Conservation (phyloP, 2,329 filamentous ascomycete species). For the Fusarium tricinctum region DNA sequence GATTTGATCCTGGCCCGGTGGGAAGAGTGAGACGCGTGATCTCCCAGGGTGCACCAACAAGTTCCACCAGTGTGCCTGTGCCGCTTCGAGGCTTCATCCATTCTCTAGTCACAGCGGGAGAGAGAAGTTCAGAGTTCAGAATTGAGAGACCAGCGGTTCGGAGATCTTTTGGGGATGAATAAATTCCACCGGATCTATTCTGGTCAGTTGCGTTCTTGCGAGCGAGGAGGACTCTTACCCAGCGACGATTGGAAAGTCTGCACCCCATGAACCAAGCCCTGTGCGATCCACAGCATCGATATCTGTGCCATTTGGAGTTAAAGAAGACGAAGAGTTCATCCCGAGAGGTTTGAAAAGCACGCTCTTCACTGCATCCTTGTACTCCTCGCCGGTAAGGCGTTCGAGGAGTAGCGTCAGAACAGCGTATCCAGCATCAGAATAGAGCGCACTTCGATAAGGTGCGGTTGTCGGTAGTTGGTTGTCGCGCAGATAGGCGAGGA, state of each 20-base stretch:
- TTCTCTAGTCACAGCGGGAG: background rate
- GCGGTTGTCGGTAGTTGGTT: slow-evolving; percentile 22
- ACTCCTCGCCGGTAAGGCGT: slow-evolving; percentile 27
- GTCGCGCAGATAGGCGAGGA: slow-evolving; percentile 30
- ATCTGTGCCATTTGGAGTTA: slow-evolving; percentile 7
- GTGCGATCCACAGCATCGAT: slow-evolving; percentile 31
- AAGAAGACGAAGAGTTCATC: slow-evolving; percentile 17
- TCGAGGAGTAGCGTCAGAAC: slow-evolving; percentile 32
- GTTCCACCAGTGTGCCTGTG: slow-evolving; percentile 35
- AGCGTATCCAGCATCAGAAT: slow-evolving; percentile 44
- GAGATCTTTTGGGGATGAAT: slow-evolving; percentile 29
- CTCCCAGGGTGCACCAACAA: slow-evolving; percentile 44
- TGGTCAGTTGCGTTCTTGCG: background rate
- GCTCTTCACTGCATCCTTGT: slow-evolving; percentile 24
- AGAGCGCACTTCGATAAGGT: slow-evolving; percentile 34
- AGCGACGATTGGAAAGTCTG: slow-evolving; percentile 41
- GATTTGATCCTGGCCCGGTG: slow-evolving; percentile 43
- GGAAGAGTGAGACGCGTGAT: slow-evolving; percentile 37
- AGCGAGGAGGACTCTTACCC: slow-evolving; percentile 25
- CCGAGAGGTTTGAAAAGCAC: slow-evolving; percentile 28
- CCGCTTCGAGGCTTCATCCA: slow-evolving; percentile 45
- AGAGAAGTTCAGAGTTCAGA: slow-evolving; percentile 38
- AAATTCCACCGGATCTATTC: slow-evolving; percentile 35
- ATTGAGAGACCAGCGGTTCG: slow-evolving; percentile 39
- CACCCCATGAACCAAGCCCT: slow-evolving; percentile 18